These are phyloP conservation scores for Hyaloscypha bicolor DNA, from an alignment of 495 filamentous ascomycete genomes.

Conservation along the genomic window DNA sequence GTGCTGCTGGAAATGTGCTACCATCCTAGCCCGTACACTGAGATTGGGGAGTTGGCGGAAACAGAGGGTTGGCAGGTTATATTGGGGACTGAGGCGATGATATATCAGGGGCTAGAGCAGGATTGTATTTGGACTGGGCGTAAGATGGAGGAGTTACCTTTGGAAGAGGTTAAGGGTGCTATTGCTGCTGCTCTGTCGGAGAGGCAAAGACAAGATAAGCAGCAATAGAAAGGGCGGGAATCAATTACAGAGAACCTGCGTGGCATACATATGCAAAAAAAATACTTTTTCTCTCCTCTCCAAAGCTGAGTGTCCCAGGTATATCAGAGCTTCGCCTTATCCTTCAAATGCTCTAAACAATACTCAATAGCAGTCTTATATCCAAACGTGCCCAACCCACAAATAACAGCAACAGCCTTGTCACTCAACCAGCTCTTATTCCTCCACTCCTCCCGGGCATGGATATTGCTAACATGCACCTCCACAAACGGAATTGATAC, in stretches of 20 bases:
- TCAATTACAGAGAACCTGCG: no score
- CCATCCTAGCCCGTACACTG: slow-evolving; percentile 65
- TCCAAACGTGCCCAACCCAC: slow-evolving; percentile 67
- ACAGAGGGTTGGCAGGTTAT: slow-evolving; percentile 69
- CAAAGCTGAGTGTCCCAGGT: not conserved
- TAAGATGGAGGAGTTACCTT: slow-evolving; percentile 45
- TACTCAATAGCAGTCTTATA: slow-evolving; percentile 72
- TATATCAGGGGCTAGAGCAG: slow-evolving; percentile 74
- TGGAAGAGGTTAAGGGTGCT: not conserved
- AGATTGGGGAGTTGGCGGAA: slow-evolving; percentile 57
- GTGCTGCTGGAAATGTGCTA: slow-evolving; percentile 78
- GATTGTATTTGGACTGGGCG: slow-evolving; percentile 62
- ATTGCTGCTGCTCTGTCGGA: slow-evolving; percentile 4
- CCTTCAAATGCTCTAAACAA: slow-evolving; percentile 50
- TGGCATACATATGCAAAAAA: no score
- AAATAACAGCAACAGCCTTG: slow-evolving; percentile 69
- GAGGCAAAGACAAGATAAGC: not conserved
- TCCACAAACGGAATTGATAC: slow-evolving; percentile 71
- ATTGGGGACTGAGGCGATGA: slow-evolving; percentile 67
- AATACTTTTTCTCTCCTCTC: no score
- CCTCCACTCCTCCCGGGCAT: slow-evolving; percentile 64
- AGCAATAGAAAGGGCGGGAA: no score
- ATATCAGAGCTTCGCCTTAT: slow-evolving; percentile 33
- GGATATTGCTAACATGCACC: slow-evolving; percentile 69
- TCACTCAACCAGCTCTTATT: slow-evolving; percentile 70